Conservation (phyloP, 352 stramenopile genomes). For the Globisporangium solare region DNA sequence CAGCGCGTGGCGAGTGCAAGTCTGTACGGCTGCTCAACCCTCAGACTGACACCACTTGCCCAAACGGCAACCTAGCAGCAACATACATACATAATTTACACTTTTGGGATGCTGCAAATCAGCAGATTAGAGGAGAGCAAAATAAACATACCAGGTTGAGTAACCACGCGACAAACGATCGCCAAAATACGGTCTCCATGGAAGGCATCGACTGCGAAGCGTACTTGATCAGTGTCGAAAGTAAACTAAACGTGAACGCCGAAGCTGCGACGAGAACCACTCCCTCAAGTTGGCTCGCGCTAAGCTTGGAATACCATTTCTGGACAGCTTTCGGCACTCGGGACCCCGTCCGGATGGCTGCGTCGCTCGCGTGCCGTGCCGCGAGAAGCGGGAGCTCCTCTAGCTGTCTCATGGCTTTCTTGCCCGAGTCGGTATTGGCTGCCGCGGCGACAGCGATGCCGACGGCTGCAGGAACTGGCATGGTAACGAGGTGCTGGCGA, state of each 20-base stretch:
- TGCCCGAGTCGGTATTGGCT: constrained; percentile 13
- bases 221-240: constrained; percentile 57
- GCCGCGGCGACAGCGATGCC: constrained; percentile 7
- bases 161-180: constrained; percentile 44
- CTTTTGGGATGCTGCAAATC: not conserved
- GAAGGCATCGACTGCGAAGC: constrained; percentile 40
- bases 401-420: constrained; percentile 32
- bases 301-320: constrained; percentile 12
- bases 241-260: constrained; percentile 53
- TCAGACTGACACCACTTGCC: constrained; percentile 17
- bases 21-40: constrained; percentile 35
- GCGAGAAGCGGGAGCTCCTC: constrained; percentile 40
- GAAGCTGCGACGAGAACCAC: constrained; percentile 44
- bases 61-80: constrained; percentile 32
- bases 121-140: not conserved
- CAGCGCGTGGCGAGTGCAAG: constrained; percentile 33
- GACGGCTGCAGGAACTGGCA: constrained; percentile 8
- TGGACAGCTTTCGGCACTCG: not conserved
- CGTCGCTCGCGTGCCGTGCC: constrained; percentile 18
- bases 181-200: constrained; percentile 70
- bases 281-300: constrained; percentile 15
- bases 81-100: not conserved
- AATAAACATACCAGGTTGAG: constrained; percentile 36
- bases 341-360: not conserved
- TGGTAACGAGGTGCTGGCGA: not conserved